Evolutionary conservation across 1,139 yeast species (phyloP), one percentile per base, ranked within the genome.

Genomic region (Tardiomyces depauwii): DNA sequence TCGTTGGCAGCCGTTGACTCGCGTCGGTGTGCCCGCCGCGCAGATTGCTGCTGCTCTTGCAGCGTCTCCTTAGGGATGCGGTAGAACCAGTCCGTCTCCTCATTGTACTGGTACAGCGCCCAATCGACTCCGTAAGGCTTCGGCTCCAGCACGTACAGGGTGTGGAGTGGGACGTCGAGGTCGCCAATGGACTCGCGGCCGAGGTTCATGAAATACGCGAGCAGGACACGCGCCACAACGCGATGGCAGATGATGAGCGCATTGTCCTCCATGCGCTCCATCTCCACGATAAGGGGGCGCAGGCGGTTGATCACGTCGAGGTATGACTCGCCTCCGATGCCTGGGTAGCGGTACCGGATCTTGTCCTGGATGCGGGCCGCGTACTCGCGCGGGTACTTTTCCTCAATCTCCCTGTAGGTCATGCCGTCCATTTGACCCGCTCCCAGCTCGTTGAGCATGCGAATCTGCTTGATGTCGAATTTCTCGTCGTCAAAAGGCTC

Each of bases 311-410:
- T 82, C 4, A 89, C 98, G 65, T 91, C 98, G 55, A 89, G 68
- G 57, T 89, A 89, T 0, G 95, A 84, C 65, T 89, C 97, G 32
- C 97, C 97, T n/a, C 96, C 96, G 45, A 87, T 85, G 11, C 97
- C 97, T 2, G 97, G 97, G 60, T 88, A 89, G 54, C 97, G 71
- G 64, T 88, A 89, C 25, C 81, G 71, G 56, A 89, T 72, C 65
- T 89, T 89, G 62, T 85, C 82, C 42, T 73, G 71, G 54, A 86
- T 68, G 50, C 96, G 74, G 18, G 88, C 76, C 42, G 76, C 78
- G 58, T 82, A 89, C 63, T 91, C 97, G 41, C 74, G 76, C 0
- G 96, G 96, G 55, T 73, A 77, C 55, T 71, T 71, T 5, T 65
- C 66, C 60, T 82, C 83, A 53, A 89, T 87, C 58, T 87, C 91